Conservation (phyloP, 306 rosid genomes). For the apple (Malus domestica) region ASM211411v1 NC_041799.1:6047501-6048000, state of each 20-base stretch:
- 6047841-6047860: no score
- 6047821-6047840: no score
- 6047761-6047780: accelerated
- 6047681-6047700: not conserved
- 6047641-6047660: not conserved
- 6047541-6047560: not conserved
- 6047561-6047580: not conserved
- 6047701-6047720: no score
- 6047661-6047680: not conserved
- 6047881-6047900: not conserved
- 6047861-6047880: no score
- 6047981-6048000: no score
- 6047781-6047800: accelerated
- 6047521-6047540: not conserved
- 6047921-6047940: not conserved
- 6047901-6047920: not conserved
- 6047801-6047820: accelerated
- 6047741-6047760: no score
- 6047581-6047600: not conserved
- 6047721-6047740: no score
- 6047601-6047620: not conserved
- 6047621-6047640: not conserved
- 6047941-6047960: no score
- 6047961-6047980: no score
- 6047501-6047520: not conserved